Base-by-base conservation (phyloP, 2,329 filamentous ascomycete genomes). In the Fusarium siculi region DNA sequence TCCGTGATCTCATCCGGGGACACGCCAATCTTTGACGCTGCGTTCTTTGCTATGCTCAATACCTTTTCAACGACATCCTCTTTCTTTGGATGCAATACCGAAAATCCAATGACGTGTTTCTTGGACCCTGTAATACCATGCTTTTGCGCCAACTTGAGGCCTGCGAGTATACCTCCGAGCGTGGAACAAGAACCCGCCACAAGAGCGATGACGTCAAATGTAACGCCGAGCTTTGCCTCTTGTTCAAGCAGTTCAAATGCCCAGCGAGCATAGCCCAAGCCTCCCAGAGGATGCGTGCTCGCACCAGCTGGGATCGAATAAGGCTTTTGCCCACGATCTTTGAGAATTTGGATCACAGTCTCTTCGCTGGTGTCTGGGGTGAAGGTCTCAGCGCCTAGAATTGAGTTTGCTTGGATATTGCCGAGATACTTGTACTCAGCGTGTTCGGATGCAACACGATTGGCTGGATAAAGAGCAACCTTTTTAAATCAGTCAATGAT, bases 121-220 rank as follows among this genome's bases (percentile, higher is more conserved):
- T 61, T 66, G 2, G 59, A 50, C 23, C 61, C 46, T 16, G 5
- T 5, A 4, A 70, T 28, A 7, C 53, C 46, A 8, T 66, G 18
- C 10, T 70, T 70, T 25, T 66, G 59, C 1, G 69, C 65, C 12
- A 73, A 28, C 11, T 70, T 70, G 8, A 72, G n/a, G 16, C 70
- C 70, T 15, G 70, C 70, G 11, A 62, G 21, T 28, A 72, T 62
- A 5, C 70, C 70, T 4, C 65, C 70, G 0, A 72, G 15, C 4
- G 70, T 72, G 14, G 70, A 73, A 47, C 70, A 66, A 9, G 70
- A 72, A 7, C 70, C 70, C 12, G 60, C 70, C 9, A 72, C 59
- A 6, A 65, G 39, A 36, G 49, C 36, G 11, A 72, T 43, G 16
- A 43, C n/a, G 23, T 70, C 65, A 43, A 72, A 72, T 4, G 39